Evolutionary conservation across 2,329 filamentous ascomycete genomes (phyloP), one percentile per base, ranked within the genome.

Genomic region (Sclerotinia borealis): DNA sequence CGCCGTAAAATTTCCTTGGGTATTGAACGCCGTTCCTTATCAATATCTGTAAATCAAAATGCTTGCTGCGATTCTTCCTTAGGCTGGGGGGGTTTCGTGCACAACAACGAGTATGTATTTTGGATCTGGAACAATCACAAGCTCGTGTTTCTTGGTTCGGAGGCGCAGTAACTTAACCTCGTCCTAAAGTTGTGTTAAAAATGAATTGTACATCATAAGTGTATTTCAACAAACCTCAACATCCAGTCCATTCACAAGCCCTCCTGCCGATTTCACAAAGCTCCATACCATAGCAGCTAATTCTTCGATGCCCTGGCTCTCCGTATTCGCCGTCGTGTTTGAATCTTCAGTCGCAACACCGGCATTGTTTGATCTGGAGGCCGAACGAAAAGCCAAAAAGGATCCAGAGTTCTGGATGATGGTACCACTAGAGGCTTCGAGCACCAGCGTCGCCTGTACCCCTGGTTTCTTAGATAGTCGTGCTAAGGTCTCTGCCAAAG

Each of bases 101-200:
- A 93, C 84, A 43, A 92, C 88, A 61, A 93, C 85, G 43, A 93
- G 81, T 52, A 95, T 79, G 76, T 90, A 96, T 72, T 91, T 92
- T 47, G 83, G 73, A 75, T 93, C 91, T 75, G 90, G 90, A 25
- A 93, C 88, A 72, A 95, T 91, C 64, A 95, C 88, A 66, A 95
- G 78, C 75, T 96, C 91, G 70, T 92, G 89, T 75, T 90, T 92
- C 79, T 87, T 92, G n/a, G 90, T 93, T 68, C 91, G 83, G 68
- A 96, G 74, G 67, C 90, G 82, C 59, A 95, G 76, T 54, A 95
- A 79, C 76, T 88, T 92, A 67, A 93, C 77, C 73, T 93, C 90
- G 71, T 95, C 91, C 82, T 89, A 67, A 17, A 29, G 25, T 19
- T 15, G 4, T 31, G 55, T 71, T 55, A 71, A 66, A 29, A 50